These are phyloP conservation scores for Papiliotrema laurentii DNA, from an alignment of 1,284 basidiomycete genomes.

Conservation along the genomic window DNA sequence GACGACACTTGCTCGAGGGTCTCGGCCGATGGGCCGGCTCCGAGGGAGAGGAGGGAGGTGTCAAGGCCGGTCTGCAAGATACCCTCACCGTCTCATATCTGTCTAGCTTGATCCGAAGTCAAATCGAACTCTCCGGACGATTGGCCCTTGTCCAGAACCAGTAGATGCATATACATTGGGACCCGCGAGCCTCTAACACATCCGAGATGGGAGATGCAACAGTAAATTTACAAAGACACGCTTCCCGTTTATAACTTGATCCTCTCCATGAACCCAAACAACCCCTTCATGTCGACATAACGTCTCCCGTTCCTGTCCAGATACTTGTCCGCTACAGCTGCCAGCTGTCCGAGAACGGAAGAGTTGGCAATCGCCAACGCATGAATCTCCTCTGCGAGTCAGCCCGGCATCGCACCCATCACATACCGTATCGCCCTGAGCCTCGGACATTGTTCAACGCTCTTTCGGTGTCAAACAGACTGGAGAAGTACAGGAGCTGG, in stretches of 20 bases:
- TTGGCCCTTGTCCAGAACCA: conserved; percentile 64
- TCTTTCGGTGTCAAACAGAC: conserved; percentile 70
- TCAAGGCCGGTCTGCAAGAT: conserved; percentile 59
- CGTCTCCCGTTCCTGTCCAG: conserved; percentile 75
- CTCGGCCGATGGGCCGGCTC: conserved; percentile 61
- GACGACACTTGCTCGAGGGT: conserved; percentile 88
- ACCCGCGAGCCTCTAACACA: not conserved
- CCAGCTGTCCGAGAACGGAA: conserved; percentile 55
- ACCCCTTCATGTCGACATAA: conserved; percentile 70
- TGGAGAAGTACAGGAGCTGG: conserved; percentile 75
- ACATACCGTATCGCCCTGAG: conserved; percentile 54
- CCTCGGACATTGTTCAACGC: conserved; percentile 56
- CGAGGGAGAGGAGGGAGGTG: conserved; percentile 53
- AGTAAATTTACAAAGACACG: not conserved
- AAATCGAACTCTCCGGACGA: conserved; percentile 88
- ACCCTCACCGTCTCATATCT: conserved; percentile 93
- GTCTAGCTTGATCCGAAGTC: conserved; percentile 86
- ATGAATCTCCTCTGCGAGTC: conserved; percentile 55
- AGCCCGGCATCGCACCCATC: conserved; percentile 9
- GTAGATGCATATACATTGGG: conserved; percentile 1
- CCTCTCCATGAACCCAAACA: conserved; percentile 71
- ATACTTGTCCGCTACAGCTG: conserved; percentile 65
- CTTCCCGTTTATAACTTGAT: conserved; percentile 25
- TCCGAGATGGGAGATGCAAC: not conserved
- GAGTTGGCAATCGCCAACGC: conserved; percentile 55